phyloP scores from a whole-genome alignment of 2,329 filamentous ascomycete genomes.

The Albophoma yamanashiensis region DNA sequence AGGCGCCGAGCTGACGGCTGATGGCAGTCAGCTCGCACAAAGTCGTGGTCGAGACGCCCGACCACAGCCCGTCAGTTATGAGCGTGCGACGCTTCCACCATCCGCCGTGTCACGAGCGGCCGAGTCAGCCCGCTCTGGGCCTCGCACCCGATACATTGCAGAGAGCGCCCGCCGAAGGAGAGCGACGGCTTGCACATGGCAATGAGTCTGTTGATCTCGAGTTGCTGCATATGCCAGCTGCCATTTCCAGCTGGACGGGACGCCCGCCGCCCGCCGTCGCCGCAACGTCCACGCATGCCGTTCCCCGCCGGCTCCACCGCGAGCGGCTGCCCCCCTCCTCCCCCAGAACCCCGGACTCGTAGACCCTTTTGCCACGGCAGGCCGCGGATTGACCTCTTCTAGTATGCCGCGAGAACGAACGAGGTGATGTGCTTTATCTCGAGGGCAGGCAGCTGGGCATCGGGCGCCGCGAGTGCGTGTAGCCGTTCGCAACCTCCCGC shows the following conservation, averaged over 20 bases:
- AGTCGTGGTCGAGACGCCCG: background rate
- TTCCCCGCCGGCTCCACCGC: background rate
- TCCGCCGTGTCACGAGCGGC: background rate
- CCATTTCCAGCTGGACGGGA: background rate
- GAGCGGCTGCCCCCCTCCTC: too few species aligned
- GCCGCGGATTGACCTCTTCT: too few species aligned
- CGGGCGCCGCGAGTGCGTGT: background rate
- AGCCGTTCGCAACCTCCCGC: background rate
- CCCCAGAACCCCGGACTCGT: background rate
- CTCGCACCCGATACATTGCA: background rate
- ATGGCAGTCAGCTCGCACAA: background rate
- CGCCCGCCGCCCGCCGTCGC: background rate
- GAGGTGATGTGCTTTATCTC: too few species aligned
- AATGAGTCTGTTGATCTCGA: background rate
- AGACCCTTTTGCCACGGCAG: too few species aligned
- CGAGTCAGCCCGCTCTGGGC: background rate
- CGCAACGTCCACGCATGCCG: background rate
- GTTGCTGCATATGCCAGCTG: background rate
- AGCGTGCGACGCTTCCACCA: background rate
- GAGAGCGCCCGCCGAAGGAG: background rate
- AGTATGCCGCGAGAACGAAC: too few species aligned
- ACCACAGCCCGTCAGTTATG: background rate
- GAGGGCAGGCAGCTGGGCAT: background rate
- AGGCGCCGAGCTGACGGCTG: background rate
- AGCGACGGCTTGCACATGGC: background rate